Evolutionary conservation across 805 yeast genomes (phyloP), one percentile per base, ranked within the genome.

Genomic region (Priceomyces medius): DNA sequence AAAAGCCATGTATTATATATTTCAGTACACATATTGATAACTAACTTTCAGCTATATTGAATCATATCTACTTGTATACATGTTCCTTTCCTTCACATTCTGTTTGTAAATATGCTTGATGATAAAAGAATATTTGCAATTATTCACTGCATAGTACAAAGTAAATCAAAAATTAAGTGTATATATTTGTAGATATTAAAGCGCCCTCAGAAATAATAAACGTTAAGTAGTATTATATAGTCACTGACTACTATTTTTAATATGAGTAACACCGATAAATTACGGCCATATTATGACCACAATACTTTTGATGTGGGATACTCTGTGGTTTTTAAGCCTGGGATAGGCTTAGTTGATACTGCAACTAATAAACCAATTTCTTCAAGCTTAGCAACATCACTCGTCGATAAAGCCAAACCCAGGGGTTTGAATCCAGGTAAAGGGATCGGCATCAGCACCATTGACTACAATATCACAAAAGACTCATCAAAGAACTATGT

Each of bases 271-370:
- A 23, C 43, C 10, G 45, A 44, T 39, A 49, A 60, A 19, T 61
- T 74, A 40, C 74, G 93, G 61, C 91, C 91, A 2, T 85, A 85
- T 59, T 79, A 81, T 55, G 80, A 83, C 58, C 75, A 83, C n/a
- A 82, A 74, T 19, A 66, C 81, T 1, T 85, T 85, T 58, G 73
- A 80, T 55, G 79, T 82, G 1, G 85, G 83, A 10, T 81, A 81
- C 52, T 64, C 76, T 20, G 84, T 81, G 13, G 71, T 77, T 3
- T 81, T 68, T 54, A 72, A 73, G 44, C 84, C 84, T 1, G 83
- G 82, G 1, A 67, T 76, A 17, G 88, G 88, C 16, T 79, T 81
- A 9, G 57, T 80, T 7, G 80, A 68, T 41, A 78, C 71, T 44
- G 59, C 38, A 39, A 73, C 61, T 29, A 69, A 58, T 55, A 68